phyloP scores from a whole-genome alignment of 192 early-diverging fungal genomes.

The Spizellomyces punctatus region DNA sequence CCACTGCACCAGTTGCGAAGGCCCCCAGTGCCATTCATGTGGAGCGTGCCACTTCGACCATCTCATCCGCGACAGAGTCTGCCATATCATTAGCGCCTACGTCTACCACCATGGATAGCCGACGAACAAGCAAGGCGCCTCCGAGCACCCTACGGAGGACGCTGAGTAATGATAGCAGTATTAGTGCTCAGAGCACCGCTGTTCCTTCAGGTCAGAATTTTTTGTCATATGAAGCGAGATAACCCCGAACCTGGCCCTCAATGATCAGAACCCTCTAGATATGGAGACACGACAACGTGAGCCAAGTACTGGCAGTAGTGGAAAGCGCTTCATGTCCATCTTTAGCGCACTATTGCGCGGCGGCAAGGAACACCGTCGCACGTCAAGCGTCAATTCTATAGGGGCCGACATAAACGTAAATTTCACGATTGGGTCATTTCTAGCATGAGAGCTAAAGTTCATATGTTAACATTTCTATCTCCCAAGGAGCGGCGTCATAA shows the following conservation, averaged over 20 bases:
- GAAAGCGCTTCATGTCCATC: constrained; percentile 67
- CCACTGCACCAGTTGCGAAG: neutral
- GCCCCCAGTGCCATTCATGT: neutral
- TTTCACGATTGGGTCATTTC: constrained; percentile 8
- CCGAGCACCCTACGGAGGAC: constrained; percentile 19
- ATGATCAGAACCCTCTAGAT: no score
- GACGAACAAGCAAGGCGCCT: constrained; percentile 16
- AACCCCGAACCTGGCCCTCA: no score
- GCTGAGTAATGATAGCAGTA: constrained; percentile 19
- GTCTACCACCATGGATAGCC: neutral
- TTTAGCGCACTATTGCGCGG: constrained; percentile 71
- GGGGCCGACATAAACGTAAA: constrained; percentile 14
- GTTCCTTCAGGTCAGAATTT: neutral
- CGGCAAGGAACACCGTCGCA: constrained; percentile 36
- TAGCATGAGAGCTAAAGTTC: neutral
- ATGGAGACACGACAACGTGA: neutral
- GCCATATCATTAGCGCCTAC: neutral
- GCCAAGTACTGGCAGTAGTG: constrained; percentile 16
- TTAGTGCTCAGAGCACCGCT: constrained; percentile 26
- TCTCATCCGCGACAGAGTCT: neutral
- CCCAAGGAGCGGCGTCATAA: constrained; percentile 39
- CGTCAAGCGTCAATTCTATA: constrained; percentile 10
- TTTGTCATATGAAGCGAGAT: no score
- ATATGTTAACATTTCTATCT: neutral
- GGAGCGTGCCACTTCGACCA: neutral